Base-by-base conservation (phyloP, 805 yeast genomes). In the Saturnispora gosingensis region DNA sequence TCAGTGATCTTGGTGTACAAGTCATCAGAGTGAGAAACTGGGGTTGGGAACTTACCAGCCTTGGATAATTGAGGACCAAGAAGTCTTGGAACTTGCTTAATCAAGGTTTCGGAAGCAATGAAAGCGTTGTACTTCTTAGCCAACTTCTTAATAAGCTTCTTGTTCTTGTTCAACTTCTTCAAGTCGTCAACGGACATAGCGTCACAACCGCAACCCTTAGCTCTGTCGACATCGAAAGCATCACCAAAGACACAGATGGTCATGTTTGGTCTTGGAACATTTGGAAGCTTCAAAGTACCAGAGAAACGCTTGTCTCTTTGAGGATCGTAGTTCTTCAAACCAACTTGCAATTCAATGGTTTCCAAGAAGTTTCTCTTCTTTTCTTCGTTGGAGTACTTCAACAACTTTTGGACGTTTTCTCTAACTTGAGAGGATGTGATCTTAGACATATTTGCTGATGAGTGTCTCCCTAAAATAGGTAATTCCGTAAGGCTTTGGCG, bases 281-380 rank as follows among this genome's bases (percentile, higher is more conserved):
- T 84, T 72, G 99, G 99, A 69, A 93, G 82, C 80, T 84, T 93
- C 80, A 93, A 84, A 72, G 98, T 72, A 81, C 99, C 99, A 74
- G 98, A 91, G 97, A 93, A 93, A 89, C 99, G 98, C 90, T 93
- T 93, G 80, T 93, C 99, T 88, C 99, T 90, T 83, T 93, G 99
- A 73, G 99, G 98, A 76, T 93, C 99, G 80, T 93, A 93, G 96
- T 93, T 93, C 90, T 93, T 93, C 69, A 93, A 84, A 77, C 99
- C 99, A 72, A 93, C 96, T 82, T 93, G 99, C 74, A 93, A 83
- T 82, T 93, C 99, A 70, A 93, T 90, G 76, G 99, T 91, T 85
- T 93, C 99, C 78, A 91, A 86, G 82, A 93, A 93, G 96, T 93
- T 93, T 85, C 99, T 90, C 97, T 93, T 91, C 88, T 93, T 93